Evolutionary conservation across 495 filamentous ascomycete species (phyloP), one percentile per base, ranked within the genome.

Genomic region (Aspergillus bertholletiae): DNA sequence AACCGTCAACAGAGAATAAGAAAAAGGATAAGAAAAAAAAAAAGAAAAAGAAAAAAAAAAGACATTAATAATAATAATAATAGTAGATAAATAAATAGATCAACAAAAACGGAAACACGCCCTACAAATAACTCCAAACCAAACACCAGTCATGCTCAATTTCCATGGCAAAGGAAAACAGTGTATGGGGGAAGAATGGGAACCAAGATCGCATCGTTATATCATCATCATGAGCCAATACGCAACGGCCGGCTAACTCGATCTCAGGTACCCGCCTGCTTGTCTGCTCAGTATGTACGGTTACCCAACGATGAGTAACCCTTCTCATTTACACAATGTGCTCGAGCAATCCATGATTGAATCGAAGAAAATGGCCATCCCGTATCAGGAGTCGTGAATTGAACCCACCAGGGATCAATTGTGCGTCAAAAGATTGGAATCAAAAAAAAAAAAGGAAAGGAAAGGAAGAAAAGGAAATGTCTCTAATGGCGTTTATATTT

Each of bases 401-500:
- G n/a, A n/a, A n/a, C n/a, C n/a, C n/a, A n/a, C n/a, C n/a, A n/a
- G n/a, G n/a, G n/a, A n/a, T n/a, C n/a, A n/a, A n/a, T n/a, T n/a
- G n/a, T n/a, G n/a, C n/a, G n/a, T n/a, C n/a, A 55, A 37, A 41
- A 32, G 37, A 43, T n/a, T 51, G 30, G 37, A 54, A 50, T 55
- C 48, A 45, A 9, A 54, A 37, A 53, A 50, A 26, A 47, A n/a
- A 51, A 47, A 48, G 13, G 40, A n/a, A n/a, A n/a, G n/a, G n/a
- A n/a, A n/a, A n/a, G n/a, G n/a, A 26, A n/a, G 12, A 24, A 40
- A 39, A 39, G 5, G 15, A 23, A 12, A 22, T n/a, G 41, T 22
- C 9, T 52, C 61, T 56, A 75, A 60, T 74, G 67, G 49, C 67
- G 73, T 67, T 76, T 76, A 61, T 76, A 76, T 68, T 76, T 75